Evolutionary conservation across 371 early-diverging fungal genomes (phyloP).

Genomic region (Batkoa obscura): DNA sequence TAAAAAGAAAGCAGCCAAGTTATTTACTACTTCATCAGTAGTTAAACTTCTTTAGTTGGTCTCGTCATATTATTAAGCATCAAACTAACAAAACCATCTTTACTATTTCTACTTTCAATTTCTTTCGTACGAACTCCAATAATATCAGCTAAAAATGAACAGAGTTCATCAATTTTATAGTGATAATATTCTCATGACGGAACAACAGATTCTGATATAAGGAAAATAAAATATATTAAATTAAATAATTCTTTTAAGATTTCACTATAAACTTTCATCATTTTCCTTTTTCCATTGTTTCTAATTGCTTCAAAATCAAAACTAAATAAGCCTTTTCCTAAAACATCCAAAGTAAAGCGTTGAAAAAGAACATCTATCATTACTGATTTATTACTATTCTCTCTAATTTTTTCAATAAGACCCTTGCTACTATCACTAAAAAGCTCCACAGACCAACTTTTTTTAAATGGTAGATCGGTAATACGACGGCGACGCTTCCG

Average conservation of each 20-base stretch:
- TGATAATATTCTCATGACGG: not conserved
- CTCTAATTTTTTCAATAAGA: not conserved
- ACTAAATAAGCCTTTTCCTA: slow-evolving; percentile 1
- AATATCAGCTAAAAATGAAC: not conserved
- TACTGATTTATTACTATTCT: not conserved
- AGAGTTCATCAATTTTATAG: not conserved
- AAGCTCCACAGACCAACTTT: not conserved
- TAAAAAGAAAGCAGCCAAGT: not conserved
- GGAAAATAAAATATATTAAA: not conserved
- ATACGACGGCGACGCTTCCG: not conserved
- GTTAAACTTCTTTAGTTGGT: slow-evolving; percentile 6
- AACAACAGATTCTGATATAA: not conserved
- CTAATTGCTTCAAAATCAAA: slow-evolving; percentile 2
- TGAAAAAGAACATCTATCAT: not conserved
- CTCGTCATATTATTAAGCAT: slow-evolving; percentile 7
- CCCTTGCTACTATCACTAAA: not conserved
- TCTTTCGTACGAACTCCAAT: not conserved
- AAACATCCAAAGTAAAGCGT: slow-evolving; percentile 1
- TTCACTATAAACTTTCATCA: not conserved
- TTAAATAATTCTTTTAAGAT: not conserved
- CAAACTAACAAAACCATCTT: slow-evolving; percentile 8
- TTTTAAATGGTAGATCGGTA: not conserved
- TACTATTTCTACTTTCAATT: not conserved
- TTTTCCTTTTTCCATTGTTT: not conserved
- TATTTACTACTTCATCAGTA: not conserved